Base-by-base conservation (phyloP, 1,284 basidiomycete genomes). In the Phellinidium pouzarii region DNA sequence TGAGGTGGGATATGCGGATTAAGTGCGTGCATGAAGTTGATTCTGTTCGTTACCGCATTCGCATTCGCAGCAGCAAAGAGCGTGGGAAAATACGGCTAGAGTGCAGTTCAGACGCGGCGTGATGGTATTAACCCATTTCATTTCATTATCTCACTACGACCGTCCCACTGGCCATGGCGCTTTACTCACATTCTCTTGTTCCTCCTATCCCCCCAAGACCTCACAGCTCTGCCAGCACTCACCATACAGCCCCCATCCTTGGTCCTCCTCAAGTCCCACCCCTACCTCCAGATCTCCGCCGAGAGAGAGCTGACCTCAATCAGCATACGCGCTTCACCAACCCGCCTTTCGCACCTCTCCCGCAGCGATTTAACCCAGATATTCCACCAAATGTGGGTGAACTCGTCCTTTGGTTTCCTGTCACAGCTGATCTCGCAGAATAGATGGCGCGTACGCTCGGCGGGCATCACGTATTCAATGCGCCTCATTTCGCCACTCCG, bases 381-480 rank as follows among this genome's bases (percentile, higher is more conserved):
- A 65, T 84, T 1, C 80, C 81, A 17, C 71, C 74, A 27, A 81
- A 84, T 62, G 84, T 83, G 62, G 63, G 80, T 67, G 47, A 3
- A 17, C 3, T 34, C 51, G 47, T 56, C 51, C 44, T 38, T 41
- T 25, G 56, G 57, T 49, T 51, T 50, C 50, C 50, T 53, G 52
- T 46, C 37, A 41, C 65, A 3, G 26, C 48, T 17, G 12, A 41
- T 42, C 22, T 34, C 2, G 8, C 41, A 19, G 9, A 19, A 6
- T 64, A 85, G 84, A 87, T 87, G 77, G 81, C 81, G 20, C 73
- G 74, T 54, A 74, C 71, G 11, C 68, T 87, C 7, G 80, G 80
- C 61, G 69, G 72, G 47, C 74, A 77, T 36, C 52, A 48, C n/a
- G 53, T 61, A 52, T 57, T 61, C 46, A 43, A 22, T 17, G 17